These are phyloP conservation scores for Patellifolia procumbens DNA, from an alignment of 179 eudicot species.

Conservation along the genomic window DNA sequence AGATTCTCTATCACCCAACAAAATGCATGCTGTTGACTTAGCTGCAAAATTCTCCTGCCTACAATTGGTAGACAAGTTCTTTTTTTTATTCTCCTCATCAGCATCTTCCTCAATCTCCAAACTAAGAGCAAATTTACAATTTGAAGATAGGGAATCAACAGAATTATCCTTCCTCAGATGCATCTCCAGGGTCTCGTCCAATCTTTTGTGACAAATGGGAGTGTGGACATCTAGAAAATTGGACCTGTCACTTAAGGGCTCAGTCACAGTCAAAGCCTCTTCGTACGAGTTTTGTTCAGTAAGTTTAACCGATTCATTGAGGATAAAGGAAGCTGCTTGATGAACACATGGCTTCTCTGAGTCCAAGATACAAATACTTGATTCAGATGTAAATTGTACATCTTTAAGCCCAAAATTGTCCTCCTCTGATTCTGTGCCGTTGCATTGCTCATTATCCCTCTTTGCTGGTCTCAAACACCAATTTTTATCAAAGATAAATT, in stretches of 20 bases:
- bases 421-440: background rate
- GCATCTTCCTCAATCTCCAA: background rate
- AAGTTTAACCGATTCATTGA: constrained; percentile 3
- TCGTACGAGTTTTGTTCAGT: background rate
- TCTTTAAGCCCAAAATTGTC: background rate
- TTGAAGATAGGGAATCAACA: background rate
- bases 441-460: constrained; percentile 5
- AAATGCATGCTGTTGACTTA: constrained; percentile 24
- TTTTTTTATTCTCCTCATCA: background rate
- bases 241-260: background rate
- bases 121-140: background rate
- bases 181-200: background rate
- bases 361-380: constrained; percentile 1
- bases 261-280: background rate
- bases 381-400: constrained; percentile 10
- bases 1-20: constrained; percentile 24
- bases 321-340: background rate
- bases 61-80: background rate
- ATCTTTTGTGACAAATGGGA: background rate
- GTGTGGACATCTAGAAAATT: no score
- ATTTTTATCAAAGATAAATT: constrained; percentile 27
- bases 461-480: constrained; percentile 31
- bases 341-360: constrained; percentile 7
- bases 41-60: constrained; percentile 18
- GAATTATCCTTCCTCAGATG: background rate